These are phyloP conservation scores for Neonectria punicea DNA, from an alignment of 2,329 filamentous ascomycete species.

Conservation along the genomic window DNA sequence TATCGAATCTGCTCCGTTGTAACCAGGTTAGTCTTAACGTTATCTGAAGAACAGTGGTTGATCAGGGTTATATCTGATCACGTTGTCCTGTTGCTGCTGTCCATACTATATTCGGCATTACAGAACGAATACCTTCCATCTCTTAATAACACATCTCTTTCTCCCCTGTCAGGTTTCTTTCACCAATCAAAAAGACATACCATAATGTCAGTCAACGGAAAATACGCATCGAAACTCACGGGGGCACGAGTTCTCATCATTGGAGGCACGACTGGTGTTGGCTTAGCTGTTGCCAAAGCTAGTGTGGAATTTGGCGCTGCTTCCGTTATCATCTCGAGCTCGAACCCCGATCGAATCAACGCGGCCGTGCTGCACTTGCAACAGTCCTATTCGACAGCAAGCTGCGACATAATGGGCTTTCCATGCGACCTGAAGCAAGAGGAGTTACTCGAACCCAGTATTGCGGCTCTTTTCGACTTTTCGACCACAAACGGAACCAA, in stretches of 20 bases:
- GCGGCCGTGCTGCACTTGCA: not conserved
- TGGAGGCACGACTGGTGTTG: not conserved
- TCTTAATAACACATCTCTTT: too few species aligned
- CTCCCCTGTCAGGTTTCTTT: too few species aligned
- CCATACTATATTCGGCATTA: too few species aligned
- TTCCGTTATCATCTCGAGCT: not conserved
- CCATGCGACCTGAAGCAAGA: not conserved
- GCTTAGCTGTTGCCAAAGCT: not conserved
- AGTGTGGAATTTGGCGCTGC: not conserved
- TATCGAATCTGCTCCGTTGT: too few species aligned
- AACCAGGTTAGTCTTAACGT: too few species aligned
- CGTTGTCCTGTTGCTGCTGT: too few species aligned
- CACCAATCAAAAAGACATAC: too few species aligned
- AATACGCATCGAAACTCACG: not conserved
- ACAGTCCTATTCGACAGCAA: not conserved
- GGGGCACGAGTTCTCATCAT: not conserved
- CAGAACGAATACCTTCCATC: too few species aligned
- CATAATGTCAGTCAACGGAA: not conserved
- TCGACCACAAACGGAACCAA: slow-evolving; percentile 3
- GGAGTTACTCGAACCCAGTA: not conserved
- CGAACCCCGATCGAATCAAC: not conserved
- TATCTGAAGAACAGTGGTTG: too few species aligned
- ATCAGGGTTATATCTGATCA: too few species aligned
- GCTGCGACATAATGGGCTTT: not conserved
- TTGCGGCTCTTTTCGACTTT: not conserved